Evolutionary conservation across 305 asterid species (phyloP).

Genomic region (Vinca major): DNA sequence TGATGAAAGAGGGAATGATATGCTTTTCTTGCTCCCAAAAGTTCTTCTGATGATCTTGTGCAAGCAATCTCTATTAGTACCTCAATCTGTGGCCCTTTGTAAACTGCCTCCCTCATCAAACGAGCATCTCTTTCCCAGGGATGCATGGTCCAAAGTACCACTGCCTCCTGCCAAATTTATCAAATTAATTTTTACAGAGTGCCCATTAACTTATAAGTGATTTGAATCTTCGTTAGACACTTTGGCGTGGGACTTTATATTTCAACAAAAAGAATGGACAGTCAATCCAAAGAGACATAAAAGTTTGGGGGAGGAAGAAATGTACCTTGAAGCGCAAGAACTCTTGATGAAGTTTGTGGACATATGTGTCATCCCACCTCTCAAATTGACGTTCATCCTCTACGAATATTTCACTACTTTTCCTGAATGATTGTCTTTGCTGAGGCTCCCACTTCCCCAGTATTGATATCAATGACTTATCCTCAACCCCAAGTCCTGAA

Average conservation of each 20-base stretch:
- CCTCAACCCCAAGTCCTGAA: constrained; percentile 80
- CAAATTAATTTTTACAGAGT: no score
- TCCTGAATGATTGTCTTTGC: constrained; percentile 53
- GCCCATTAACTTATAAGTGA: no score
- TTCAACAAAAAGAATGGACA: no score
- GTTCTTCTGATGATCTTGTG: constrained; percentile 60
- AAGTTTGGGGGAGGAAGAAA: no score
- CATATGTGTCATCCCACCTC: constrained; percentile 56
- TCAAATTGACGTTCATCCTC: constrained; percentile 72
- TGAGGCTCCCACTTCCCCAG: constrained; percentile 58
- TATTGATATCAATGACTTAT: constrained; percentile 43
- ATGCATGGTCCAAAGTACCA: constrained; percentile 73
- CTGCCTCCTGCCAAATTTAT: constrained; percentile 44
- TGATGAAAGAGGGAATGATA: constrained; percentile 71
- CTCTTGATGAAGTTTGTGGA: constrained; percentile 61
- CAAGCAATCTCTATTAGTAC: constrained; percentile 59
- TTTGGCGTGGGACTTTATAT: no score
- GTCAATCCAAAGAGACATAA: no score
- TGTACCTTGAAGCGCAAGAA: constrained; percentile 74
- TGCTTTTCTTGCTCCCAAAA: constrained; percentile 71
- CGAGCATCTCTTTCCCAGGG: constrained; percentile 94
- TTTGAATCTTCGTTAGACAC: no score
- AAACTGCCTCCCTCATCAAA: constrained; percentile 41
- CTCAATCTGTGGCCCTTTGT: constrained; percentile 32
- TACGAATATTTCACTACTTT: constrained; percentile 40